Percentiles rank a stretch among this genome's conserved stretches.
These are phyloP conservation scores for Jaltomata sinuosa DNA, from an alignment of 257 asterid genomes.

Conservation along the genomic window DNA sequence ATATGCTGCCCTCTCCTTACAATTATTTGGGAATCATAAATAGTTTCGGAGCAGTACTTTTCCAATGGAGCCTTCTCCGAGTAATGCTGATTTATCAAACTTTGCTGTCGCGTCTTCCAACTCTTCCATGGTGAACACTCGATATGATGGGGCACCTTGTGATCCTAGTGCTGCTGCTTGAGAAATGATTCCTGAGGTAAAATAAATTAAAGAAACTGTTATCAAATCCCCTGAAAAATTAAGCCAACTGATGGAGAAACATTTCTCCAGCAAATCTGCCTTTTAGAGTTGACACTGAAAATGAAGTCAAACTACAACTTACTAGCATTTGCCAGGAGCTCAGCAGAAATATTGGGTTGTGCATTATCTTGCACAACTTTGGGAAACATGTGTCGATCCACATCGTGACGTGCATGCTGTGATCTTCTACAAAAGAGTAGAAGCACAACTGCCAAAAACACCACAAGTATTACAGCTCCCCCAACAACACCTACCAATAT, in stretches of 20 bases:
- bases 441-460: slow-evolving; percentile 31
- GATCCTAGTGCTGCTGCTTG: slow-evolving; percentile 38
- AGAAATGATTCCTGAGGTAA: slow-evolving; percentile 43
- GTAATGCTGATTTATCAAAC: slow-evolving; percentile 35
- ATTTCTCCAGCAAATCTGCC: slow-evolving; percentile 2
- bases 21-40: background rate
- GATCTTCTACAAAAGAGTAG: slow-evolving; percentile 28
- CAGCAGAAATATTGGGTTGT: slow-evolving; percentile 30
- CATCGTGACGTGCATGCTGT: slow-evolving; percentile 31
- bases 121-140: slow-evolving; percentile 44
- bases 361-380: slow-evolving; percentile 38
- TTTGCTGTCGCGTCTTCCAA: slow-evolving; percentile 46
- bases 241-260: background rate
- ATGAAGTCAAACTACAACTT: slow-evolving; percentile 8
- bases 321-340: slow-evolving; percentile 49
- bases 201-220: background rate
- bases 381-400: slow-evolving; percentile 52
- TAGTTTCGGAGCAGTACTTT: slow-evolving; percentile 28
- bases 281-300: background rate
- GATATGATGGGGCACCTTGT: slow-evolving; percentile 37
- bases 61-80: slow-evolving; percentile 53
- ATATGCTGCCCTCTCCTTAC: background rate
- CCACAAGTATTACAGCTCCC: slow-evolving; percentile 28
- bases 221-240: background rate
- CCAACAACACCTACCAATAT: slow-evolving; percentile 33